Conservation (phyloP, 352 stramenopile genomes). For the Pythium rhizo-oryzae region DNA sequence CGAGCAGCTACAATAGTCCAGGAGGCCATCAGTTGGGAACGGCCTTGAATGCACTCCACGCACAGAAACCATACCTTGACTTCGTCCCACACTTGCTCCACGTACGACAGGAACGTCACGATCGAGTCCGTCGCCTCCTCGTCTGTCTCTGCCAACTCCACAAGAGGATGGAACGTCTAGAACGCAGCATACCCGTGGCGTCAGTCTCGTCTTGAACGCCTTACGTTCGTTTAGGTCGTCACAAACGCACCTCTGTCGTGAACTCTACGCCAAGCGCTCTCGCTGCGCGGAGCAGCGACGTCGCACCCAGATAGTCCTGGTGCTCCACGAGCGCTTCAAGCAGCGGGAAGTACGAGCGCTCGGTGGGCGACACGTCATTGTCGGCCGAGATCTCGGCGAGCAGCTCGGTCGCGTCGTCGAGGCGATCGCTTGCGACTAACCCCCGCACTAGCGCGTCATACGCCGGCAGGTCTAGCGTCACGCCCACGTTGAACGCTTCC, state of each 20-base stretch:
- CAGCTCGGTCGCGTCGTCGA: conserved; percentile 33
- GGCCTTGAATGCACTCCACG: too few relatives aligned
- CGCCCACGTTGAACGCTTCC: conserved; percentile 37
- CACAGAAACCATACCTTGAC: too few relatives aligned
- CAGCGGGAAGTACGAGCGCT: conserved; percentile 32
- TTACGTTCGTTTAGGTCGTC: too few relatives aligned
- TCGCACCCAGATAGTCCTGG: conserved; percentile 28
- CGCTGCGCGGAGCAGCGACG: conserved; percentile 24
- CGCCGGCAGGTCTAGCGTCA: conserved; percentile 35
- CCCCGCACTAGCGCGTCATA: conserved; percentile 36
- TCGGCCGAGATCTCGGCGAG: conserved; percentile 26
- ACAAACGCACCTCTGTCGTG: conserved; percentile 28
- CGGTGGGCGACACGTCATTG: conserved; percentile 33
- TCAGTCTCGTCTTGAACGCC: too few relatives aligned
- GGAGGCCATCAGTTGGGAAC: neutral
- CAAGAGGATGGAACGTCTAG: conserved; percentile 56
- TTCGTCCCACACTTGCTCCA: conserved; percentile 70
- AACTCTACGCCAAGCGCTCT: conserved; percentile 29
- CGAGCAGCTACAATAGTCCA: conserved; percentile 29
- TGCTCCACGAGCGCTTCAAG: conserved; percentile 28
- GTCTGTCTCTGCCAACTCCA: conserved; percentile 51
- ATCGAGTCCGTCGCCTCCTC: conserved; percentile 54
- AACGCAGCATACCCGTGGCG: too few relatives aligned
- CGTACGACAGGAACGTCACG: conserved; percentile 57
- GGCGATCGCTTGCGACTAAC: conserved; percentile 30